Base-by-base conservation (phyloP, 2,329 filamentous ascomycete genomes). In the Calonectria honghensis region DNA sequence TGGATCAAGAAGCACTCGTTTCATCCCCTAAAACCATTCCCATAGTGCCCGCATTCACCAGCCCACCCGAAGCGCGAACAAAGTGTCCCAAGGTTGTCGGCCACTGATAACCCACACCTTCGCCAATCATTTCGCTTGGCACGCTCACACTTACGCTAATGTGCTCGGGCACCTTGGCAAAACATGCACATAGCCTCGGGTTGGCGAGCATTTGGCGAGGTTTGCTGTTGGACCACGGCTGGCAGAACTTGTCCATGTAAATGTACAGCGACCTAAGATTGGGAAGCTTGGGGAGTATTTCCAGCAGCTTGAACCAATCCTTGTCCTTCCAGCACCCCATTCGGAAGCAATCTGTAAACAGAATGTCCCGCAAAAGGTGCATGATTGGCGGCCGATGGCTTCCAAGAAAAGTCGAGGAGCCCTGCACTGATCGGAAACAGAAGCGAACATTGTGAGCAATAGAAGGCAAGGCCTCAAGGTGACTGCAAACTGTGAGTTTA, bases 361-460 rank as follows among this genome's bases (percentile, higher is more conserved):
- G 9, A 27, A 61, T 39, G n/a, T 61, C n/a, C 35, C 57, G 57
- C 6, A 61, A 9, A 1, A 61, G n/a, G 9, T 61, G n/a, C 6
- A 14, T 20, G 5, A 61, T 61, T 4, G 57, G 57, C 24, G 57
- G 57, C 13, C 57, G 57, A 18, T 61, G 32, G 27, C 31, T 61
- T 13, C n/a, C 35, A 3, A 61, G 32, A 6, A 61, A 61, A 3
- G 57, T 61, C 3, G 4, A 24, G 27, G 57, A 32, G 9, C 13
- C n/a, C 7, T 9, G 18, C 13, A 24, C 4, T 16, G n/a, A 24
- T 27, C n/a, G 7, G 14, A 61, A 61, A 16, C 32, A 39, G 7
- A 61, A 39, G n/a, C 20, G 32, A 7, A 61, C 57, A 61, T 61
- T 61, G 4, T 61, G 20, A 16, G 57, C 35, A 39, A 61, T 61